These are phyloP conservation scores for Moniliophthora roreri DNA, from an alignment of 1,284 basidiomycete species.

Conservation along the genomic window DNA sequence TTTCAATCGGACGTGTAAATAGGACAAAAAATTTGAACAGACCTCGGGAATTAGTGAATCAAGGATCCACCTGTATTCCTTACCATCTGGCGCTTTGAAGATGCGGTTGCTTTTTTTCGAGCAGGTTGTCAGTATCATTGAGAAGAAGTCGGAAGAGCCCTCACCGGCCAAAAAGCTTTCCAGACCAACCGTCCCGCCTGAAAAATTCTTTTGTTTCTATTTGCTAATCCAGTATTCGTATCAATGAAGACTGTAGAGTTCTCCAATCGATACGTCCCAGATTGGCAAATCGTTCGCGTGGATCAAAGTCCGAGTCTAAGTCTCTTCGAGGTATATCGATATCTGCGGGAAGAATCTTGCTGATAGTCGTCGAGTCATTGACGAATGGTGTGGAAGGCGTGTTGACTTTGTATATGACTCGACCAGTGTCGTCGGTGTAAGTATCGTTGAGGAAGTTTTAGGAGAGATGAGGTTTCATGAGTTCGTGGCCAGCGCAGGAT, in stretches of 20 bases:
- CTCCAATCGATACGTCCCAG: conserved; percentile 31
- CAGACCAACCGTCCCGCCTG: background rate
- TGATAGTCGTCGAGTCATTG: conserved; percentile 17
- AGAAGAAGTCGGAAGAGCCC: too few species aligned
- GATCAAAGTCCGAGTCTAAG: conserved; percentile 11
- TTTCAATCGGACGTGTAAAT: background rate
- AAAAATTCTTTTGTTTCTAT: conserved; percentile 18
- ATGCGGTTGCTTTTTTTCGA: conserved; percentile 27
- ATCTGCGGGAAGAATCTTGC: conserved; percentile 14
- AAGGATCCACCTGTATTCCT: conserved; percentile 35
- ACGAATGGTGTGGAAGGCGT: conserved; percentile 16
- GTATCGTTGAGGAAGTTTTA: background rate
- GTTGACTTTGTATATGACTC: conserved; percentile 27
- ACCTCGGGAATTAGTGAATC: conserved; percentile 22
- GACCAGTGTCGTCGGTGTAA: conserved; percentile 27
- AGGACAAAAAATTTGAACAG: background rate
- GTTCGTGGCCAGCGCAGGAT: too few species aligned
- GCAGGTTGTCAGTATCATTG: too few species aligned
- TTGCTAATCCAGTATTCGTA: conserved; percentile 25
- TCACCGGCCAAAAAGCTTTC: background rate
- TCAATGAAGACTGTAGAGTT: conserved; percentile 22
- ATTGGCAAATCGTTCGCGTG: conserved; percentile 23
- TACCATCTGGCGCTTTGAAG: conserved; percentile 33
- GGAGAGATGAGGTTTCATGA: background rate
- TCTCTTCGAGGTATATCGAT: background rate